Conservation (phyloP, 805 yeast species). For the Lipomyces spencermartinsiae region DNA sequence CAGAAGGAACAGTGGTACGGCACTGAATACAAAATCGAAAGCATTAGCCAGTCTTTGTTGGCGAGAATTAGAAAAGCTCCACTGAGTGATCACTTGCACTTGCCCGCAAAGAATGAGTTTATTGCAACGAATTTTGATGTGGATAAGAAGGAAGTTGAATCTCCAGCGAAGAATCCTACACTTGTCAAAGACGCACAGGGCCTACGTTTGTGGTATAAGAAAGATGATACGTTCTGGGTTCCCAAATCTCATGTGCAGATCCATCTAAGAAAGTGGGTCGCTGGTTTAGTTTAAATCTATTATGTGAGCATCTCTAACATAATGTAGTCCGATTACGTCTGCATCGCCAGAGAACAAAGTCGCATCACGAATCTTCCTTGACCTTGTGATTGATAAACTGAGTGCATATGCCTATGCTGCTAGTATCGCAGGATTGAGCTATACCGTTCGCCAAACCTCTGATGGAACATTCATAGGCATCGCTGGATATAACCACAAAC, state of each 20-base stretch:
- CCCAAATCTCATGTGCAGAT: conserved; percentile 82
- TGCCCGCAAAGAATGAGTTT: conserved; percentile 79
- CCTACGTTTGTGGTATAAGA: conserved; percentile 81
- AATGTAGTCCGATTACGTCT: conserved; percentile 58
- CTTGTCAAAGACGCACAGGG: conserved; percentile 60
- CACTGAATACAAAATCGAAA: conserved; percentile 67
- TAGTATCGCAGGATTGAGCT: conserved; percentile 74
- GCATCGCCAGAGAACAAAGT: conserved; percentile 65
- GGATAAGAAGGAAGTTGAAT: conserved; percentile 48
- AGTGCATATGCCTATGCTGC: conserved; percentile 85
- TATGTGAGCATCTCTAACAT: neutral
- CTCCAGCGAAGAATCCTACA: conserved; percentile 62
- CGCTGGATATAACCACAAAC: conserved; percentile 84
- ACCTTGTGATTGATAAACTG: conserved; percentile 75
- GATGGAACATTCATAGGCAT: conserved; percentile 75
- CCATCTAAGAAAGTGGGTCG: conserved; percentile 55
- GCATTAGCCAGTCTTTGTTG: conserved; percentile 52
- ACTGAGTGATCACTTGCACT: conserved; percentile 50
- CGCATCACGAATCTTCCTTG: conserved; percentile 66
- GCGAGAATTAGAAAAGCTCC: conserved; percentile 46
- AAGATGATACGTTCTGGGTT: conserved; percentile 85
- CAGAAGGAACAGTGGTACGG: conserved; percentile 86
- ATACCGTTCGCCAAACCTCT: conserved; percentile 61
- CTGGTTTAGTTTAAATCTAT: conserved; percentile 35
- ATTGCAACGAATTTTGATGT: conserved; percentile 81